phyloP scores from a whole-genome alignment of 768 basidiomycete genomes.

The Sarcodon sp. region DNA sequence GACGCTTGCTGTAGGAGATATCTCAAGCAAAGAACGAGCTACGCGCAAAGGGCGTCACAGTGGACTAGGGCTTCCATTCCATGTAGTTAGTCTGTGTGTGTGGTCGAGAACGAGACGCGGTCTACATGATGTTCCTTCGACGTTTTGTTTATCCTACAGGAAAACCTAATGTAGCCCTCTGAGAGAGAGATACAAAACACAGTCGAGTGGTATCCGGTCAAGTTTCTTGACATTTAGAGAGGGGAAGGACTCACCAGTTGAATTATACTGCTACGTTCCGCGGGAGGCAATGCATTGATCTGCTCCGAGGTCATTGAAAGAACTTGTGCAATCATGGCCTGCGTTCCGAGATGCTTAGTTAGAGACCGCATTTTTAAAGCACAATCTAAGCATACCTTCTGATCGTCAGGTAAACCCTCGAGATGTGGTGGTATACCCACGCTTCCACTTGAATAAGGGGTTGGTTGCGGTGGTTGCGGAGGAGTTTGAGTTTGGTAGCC shows the following conservation, averaged over 20 bases:
- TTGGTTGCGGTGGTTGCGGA: conserved; percentile 1
- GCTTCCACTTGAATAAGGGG: background rate
- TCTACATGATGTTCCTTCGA: no score
- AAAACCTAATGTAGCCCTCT: background rate
- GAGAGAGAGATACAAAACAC: background rate
- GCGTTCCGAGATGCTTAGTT: background rate
- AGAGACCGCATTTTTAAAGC: background rate
- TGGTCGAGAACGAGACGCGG: no score
- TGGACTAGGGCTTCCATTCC: background rate
- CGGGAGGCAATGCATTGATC: conserved; percentile 58
- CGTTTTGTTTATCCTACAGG: no score
- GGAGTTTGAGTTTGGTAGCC: conserved; percentile 2
- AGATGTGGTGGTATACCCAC: background rate
- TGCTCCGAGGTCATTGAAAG: conserved; percentile 78
- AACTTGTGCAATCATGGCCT: conserved; percentile 71
- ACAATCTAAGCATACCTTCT: conserved; percentile 32
- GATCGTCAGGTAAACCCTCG: conserved; percentile 45
- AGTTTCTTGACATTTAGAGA: no score
- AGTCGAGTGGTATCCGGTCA: background rate
- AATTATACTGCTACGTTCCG: conserved; percentile 65
- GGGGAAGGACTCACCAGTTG: conserved; percentile 51
- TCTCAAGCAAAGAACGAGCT: background rate
- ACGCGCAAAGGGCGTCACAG: background rate
- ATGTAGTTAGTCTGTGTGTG: background rate
- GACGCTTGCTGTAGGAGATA: background rate